phyloP scores from a whole-genome alignment of 139 green algal genomes.

The Tetradesmus obliquus region DNA sequence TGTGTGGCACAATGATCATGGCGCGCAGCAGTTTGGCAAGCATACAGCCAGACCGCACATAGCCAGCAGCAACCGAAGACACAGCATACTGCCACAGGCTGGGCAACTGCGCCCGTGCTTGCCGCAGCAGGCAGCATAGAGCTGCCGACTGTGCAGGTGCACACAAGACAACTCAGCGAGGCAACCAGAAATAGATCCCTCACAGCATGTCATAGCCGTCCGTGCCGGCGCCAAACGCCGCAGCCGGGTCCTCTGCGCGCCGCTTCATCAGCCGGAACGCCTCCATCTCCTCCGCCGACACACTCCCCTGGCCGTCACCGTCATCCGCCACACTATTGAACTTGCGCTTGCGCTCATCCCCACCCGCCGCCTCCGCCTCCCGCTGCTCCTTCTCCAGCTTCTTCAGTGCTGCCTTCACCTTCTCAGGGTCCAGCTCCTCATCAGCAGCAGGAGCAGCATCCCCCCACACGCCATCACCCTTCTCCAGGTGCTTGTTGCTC shows the following conservation, averaged over 20 bases:
- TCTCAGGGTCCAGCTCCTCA: constrained; percentile 65
- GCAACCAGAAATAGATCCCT: background rate
- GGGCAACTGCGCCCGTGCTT: no score
- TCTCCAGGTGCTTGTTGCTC: constrained; percentile 57
- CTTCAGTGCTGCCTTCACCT: constrained; percentile 81
- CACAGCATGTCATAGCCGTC: constrained; percentile 44
- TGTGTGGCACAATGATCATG: no score
- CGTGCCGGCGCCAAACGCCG: background rate
- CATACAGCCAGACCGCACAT: no score
- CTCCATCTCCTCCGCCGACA: constrained; percentile 98
- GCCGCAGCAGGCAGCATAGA: no score
- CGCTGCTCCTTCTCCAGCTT: constrained; percentile 64
- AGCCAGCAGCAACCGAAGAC: no score
- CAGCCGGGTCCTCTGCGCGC: constrained; percentile 80
- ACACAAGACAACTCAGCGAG: no score
- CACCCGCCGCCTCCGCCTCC: constrained; percentile 39
- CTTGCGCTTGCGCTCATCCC: constrained; percentile 86
- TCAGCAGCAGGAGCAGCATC: constrained; percentile 32
- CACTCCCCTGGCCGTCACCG: constrained; percentile 45
- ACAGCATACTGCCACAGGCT: no score
- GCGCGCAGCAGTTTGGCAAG: no score
- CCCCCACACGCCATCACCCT: constrained; percentile 41
- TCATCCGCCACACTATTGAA: constrained; percentile 82
- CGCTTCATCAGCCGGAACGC: constrained; percentile 88
- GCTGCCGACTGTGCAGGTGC: no score